These are phyloP conservation scores for Pseudovirgaria hyperparasitica DNA, from an alignment of 2,329 filamentous ascomycete species.

Conservation along the genomic window DNA sequence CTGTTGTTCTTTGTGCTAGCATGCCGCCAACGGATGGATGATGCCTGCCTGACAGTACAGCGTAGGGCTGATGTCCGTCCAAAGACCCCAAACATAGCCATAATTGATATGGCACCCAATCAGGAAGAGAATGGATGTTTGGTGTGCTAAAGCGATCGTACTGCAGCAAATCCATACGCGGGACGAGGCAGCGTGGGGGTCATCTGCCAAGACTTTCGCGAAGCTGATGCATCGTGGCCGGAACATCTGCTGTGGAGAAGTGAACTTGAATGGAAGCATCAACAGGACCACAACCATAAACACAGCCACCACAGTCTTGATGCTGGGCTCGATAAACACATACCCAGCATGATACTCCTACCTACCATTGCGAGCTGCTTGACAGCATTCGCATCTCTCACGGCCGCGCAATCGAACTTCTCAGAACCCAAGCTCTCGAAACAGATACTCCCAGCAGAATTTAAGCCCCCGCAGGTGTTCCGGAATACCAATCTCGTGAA, in stretches of 20 bases:
- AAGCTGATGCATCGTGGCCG: no score
- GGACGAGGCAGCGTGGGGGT: no score
- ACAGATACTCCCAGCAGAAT: conserved; percentile 39
- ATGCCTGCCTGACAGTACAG: no score
- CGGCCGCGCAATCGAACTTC: conserved; percentile 44
- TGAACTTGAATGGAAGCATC: conserved; percentile 24
- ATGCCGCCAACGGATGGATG: conserved; percentile 10
- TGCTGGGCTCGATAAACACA: conserved; percentile 18
- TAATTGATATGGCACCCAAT: no score
- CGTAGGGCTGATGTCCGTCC: no score
- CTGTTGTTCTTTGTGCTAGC: conserved; percentile 23
- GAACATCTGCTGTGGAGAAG: conserved; percentile 11
- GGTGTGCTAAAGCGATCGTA: no score
- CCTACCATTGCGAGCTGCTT: conserved; percentile 26
- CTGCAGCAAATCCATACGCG: no score
- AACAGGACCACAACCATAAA: conserved; percentile 11
- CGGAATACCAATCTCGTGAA: conserved; percentile 88
- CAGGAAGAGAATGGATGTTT: no score
- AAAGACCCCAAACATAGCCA: no score
- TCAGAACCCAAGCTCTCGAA: conserved; percentile 42
- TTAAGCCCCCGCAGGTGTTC: conserved; percentile 82
- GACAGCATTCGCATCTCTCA: conserved; percentile 48
- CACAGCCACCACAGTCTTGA: no score
- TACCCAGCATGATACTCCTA: conserved; percentile 27
- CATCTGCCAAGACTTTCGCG: no score